phyloP scores from a whole-genome alignment of 2,329 filamentous ascomycete species.

The Magnaporthiopsis rhizophila region DNA sequence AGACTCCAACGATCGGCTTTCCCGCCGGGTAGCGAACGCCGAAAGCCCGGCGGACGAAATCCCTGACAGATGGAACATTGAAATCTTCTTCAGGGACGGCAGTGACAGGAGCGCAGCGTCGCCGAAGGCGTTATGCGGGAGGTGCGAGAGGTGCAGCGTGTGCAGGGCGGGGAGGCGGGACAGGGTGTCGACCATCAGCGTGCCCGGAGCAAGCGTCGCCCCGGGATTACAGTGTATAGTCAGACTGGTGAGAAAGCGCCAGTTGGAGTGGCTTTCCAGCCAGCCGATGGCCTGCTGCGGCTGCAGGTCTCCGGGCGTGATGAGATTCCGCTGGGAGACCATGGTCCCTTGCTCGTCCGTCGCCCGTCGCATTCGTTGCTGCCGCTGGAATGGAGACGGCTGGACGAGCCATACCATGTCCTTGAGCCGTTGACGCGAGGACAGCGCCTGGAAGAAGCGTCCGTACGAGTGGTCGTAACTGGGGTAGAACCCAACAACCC shows the following conservation, averaged over 20 bases:
- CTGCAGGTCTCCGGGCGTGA: slow-evolving; percentile 27
- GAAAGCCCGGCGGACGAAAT: slow-evolving; percentile 49
- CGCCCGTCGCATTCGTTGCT: slow-evolving; percentile 19
- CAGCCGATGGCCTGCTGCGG: slow-evolving; percentile 27
- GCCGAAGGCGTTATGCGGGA: slow-evolving; percentile 49
- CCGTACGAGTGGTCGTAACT: slow-evolving; percentile 48
- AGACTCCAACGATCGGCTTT: slow-evolving; percentile 35
- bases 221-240: slow-evolving; percentile 52
- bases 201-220: slow-evolving; percentile 43
- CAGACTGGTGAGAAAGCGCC: slow-evolving; percentile 46
- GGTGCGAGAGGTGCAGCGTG: slow-evolving; percentile 50
- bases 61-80: slow-evolving; percentile 47
- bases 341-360: not conserved
- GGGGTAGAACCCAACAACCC: slow-evolving; percentile 45
- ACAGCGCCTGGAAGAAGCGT: slow-evolving; percentile 50
- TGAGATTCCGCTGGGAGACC: not conserved
- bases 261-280: slow-evolving; percentile 39
- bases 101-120: slow-evolving; percentile 47
- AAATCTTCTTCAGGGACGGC: slow-evolving; percentile 45
- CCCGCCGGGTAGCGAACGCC: slow-evolving; percentile 42
- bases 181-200: slow-evolving; percentile 42
- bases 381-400: slow-evolving; percentile 25
- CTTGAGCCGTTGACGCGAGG: slow-evolving; percentile 45
- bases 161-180: slow-evolving; percentile 44
- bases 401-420: slow-evolving; percentile 54